These are phyloP conservation scores for Debaryomyces hansenii DNA, from an alignment of 805 yeast species.

Conservation along the genomic window DNA sequence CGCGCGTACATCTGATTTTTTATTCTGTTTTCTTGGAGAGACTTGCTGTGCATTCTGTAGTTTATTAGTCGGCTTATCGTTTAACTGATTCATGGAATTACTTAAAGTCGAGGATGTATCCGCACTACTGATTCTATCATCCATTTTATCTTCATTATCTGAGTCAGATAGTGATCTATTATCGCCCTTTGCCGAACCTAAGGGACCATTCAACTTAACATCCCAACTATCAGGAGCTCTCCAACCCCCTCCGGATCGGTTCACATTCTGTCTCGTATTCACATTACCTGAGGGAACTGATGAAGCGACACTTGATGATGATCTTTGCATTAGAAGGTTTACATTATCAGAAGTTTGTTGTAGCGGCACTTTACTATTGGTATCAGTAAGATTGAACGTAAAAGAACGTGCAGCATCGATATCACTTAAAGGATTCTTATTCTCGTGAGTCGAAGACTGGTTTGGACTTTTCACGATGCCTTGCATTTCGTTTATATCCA, in stretches of 20 bases:
- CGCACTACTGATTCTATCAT: neutral
- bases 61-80: neutral
- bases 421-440: neutral
- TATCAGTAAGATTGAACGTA: neutral
- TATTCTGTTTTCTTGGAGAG: neutral
- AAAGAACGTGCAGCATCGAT: neutral
- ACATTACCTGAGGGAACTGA: neutral
- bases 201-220: slow-evolving; percentile 28
- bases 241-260: slow-evolving; percentile 26
- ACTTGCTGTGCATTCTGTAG: neutral
- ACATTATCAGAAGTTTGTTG: neutral
- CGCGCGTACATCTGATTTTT: neutral
- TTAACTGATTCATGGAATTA: neutral
- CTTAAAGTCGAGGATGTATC: neutral
- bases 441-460: neutral
- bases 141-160: slow-evolving; percentile 10
- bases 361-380: too few species aligned
- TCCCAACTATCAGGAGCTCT: slow-evolving; percentile 52
- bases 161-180: slow-evolving; percentile 12
- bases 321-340: slow-evolving; percentile 2
- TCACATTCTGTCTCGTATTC: too few species aligned
- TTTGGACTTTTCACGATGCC: slow-evolving; percentile 44
- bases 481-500: slow-evolving; percentile 50
- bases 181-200: neutral
- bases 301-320: slow-evolving; percentile 7